A percentile compares a stretch with the other conserved stretches of the same genome.
Conservation (phyloP, 352 stramenopile species). For the Globisporangium orthogonon region DNA sequence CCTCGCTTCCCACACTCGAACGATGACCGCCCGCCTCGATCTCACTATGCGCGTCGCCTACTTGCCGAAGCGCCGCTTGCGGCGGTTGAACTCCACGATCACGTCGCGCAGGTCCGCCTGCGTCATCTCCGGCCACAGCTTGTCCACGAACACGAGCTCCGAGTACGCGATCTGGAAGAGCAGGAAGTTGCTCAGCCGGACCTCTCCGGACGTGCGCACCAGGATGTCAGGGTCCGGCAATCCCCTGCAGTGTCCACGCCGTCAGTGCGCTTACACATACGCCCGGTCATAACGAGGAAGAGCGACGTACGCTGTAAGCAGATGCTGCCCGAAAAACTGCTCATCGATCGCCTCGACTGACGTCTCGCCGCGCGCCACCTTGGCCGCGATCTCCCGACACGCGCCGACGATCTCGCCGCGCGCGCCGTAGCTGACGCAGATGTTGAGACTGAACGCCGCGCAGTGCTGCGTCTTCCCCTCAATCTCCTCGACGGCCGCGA, state of each 20-base stretch:
- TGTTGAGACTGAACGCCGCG: conserved; percentile 71
- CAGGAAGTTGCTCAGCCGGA: conserved; percentile 95
- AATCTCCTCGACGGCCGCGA: conserved; percentile 69
- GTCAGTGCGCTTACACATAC: not conserved
- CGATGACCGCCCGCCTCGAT: no score
- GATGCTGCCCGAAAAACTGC: conserved; percentile 50
- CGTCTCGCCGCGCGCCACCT: conserved; percentile 68
- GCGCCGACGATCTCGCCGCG: conserved; percentile 94
- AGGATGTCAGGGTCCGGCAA: conserved; percentile 92
- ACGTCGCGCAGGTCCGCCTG: conserved; percentile 67
- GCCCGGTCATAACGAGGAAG: not conserved
- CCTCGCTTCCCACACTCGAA: no score
- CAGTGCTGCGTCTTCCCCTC: conserved; percentile 87
- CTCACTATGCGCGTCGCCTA: conserved; percentile 17
- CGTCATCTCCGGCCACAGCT: conserved; percentile 94
- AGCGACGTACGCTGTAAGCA: conserved; percentile 72
- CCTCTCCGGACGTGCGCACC: conserved; percentile 93
- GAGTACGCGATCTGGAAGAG: conserved; percentile 94
- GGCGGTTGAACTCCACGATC: conserved; percentile 81
- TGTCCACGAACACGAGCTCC: conserved; percentile 94
- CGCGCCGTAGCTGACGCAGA: conserved; percentile 92
- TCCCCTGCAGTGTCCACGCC: conserved; percentile 24
- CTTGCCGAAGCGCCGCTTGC: conserved; percentile 88
- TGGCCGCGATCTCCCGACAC: conserved; percentile 81
- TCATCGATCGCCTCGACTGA: conserved; percentile 76